phyloP scores from a whole-genome alignment of 768 basidiomycete species.

The Symmetrospora coprosmae region DNA sequence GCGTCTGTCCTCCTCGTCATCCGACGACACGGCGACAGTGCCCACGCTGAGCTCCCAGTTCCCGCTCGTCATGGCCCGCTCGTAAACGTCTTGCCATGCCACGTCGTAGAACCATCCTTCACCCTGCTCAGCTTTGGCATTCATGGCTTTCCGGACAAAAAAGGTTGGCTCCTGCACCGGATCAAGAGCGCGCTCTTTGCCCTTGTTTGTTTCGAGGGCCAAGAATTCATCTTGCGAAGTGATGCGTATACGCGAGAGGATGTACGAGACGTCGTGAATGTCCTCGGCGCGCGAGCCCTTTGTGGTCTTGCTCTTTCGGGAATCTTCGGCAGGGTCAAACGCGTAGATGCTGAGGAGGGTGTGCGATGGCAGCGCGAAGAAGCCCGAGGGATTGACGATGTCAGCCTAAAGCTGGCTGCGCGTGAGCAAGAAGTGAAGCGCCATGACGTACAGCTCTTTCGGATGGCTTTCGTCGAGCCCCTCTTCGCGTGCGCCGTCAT shows the following conservation, averaged over 20 bases:
- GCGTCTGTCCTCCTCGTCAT: slow-evolving; percentile 2
- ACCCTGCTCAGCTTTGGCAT: slow-evolving; percentile 3
- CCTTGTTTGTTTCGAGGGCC: not conserved
- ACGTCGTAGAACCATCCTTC: slow-evolving; percentile 21
- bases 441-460: slow-evolving; percentile 10
- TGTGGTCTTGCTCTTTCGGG: not conserved
- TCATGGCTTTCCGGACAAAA: slow-evolving; percentile 19
- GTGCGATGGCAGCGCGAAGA: no score
- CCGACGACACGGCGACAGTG: not conserved
- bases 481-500: not conserved
- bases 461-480: slow-evolving; percentile 10
- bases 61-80: slow-evolving; percentile 2
- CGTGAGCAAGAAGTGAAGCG: not conserved
- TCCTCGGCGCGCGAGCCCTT: slow-evolving; percentile 10
- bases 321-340: not conserved
- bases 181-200: not conserved
- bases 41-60: slow-evolving; percentile 17
- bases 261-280: slow-evolving; percentile 20
- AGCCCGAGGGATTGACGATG: no score
- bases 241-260: not conserved
- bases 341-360: not conserved
- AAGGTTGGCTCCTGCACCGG: not conserved
- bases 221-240: not conserved
- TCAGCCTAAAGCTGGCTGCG: no score
- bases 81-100: slow-evolving; percentile 19